Base-by-base conservation (phyloP, 2,329 filamentous ascomycete genomes). In the Aspergillaceae sp. region DNA sequence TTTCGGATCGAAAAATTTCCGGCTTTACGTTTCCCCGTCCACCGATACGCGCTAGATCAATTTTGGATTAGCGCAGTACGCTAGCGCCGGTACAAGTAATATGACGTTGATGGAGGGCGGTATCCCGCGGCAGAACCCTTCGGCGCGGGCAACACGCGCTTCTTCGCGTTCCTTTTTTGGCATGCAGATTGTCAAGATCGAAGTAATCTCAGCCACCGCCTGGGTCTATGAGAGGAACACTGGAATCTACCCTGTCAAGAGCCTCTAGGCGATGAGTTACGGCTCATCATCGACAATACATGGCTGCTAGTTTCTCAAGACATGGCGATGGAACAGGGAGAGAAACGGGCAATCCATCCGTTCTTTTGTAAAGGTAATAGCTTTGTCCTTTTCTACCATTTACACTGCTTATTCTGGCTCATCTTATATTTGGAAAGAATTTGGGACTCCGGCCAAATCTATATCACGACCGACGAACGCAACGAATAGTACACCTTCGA, bases 351-450 rank as follows among this genome's bases (percentile, higher is more conserved):
- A 42, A 58, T 70, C 46, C 66, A 70, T 54, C 67, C 68, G 26
- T 70, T 70, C 48, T 69, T 71, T 49, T 56, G 55, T 50, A 63
- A 62, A 63, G 63, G 69, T 71, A 19, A 19, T 19, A 19, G 19
- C 19, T 19, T 45, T 52, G 52, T 49, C 41, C 27, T 33, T 42
- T 44, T 36, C n/a, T 35, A 10, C n/a, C 34, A 33, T 8, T 11
- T n/a, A n/a, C 34, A 38, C 19, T 27, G 11, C 29, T 28, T 36
- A 41, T 29, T 29, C 41, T 46, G 40, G 30, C 30, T 32, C 6
- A 32, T 32, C 50, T 55, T 27, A 56, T 48, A 27, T 38, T 9
- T 19, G n/a, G 11, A 36, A 8, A 38, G 36, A 38, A 9, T 26
- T 38, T 4, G 36, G 36, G 26, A 4, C 8, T 28, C 19, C 53